Conservation (phyloP, 2,329 filamentous ascomycete species). For the Ophiostoma montium region DNA sequence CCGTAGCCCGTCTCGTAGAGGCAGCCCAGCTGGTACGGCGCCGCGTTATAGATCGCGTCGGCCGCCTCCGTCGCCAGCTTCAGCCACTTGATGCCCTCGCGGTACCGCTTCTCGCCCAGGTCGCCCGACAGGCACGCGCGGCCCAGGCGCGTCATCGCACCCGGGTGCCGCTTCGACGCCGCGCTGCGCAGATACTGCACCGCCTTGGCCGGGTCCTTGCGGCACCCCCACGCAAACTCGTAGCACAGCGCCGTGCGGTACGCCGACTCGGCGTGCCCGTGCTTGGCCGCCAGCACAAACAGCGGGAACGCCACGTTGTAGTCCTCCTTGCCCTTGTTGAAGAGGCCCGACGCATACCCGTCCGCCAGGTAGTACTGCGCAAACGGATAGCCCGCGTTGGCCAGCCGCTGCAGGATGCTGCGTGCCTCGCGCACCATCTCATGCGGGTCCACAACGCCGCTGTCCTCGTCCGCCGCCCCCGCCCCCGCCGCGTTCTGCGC, state of each 20-base stretch:
- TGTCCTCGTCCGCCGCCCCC: neutral
- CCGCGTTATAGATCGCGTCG: slow-evolving; percentile 81
- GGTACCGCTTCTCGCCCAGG: slow-evolving; percentile 72
- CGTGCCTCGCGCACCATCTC: slow-evolving; percentile 77
- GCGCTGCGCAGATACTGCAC: slow-evolving; percentile 85
- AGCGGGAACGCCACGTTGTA: slow-evolving; percentile 84
- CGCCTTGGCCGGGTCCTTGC: slow-evolving; percentile 79
- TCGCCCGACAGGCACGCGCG: slow-evolving; percentile 83
- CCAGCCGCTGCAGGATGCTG: slow-evolving; percentile 71
- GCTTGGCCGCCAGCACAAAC: slow-evolving; percentile 87
- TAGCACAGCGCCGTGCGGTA: slow-evolving; percentile 92
- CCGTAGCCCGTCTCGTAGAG: slow-evolving; percentile 90
- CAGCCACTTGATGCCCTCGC: slow-evolving; percentile 91
- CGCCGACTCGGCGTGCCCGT: slow-evolving; percentile 90
- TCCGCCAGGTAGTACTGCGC: slow-evolving; percentile 96
- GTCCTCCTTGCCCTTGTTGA: slow-evolving; percentile 88
- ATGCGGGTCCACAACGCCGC: slow-evolving; percentile 35
- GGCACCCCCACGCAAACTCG: slow-evolving; percentile 94
- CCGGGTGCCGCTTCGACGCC: slow-evolving; percentile 86
- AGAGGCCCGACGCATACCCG: slow-evolving; percentile 84
- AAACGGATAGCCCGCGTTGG: slow-evolving; percentile 84
- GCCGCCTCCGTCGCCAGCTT: slow-evolving; percentile 85
- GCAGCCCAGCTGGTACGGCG: slow-evolving; percentile 78
- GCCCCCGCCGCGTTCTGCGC: neutral
- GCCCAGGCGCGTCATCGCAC: slow-evolving; percentile 83